Conservation (phyloP, 192 early-diverging fungal species). For the Neocallimastix lanati region DNA sequence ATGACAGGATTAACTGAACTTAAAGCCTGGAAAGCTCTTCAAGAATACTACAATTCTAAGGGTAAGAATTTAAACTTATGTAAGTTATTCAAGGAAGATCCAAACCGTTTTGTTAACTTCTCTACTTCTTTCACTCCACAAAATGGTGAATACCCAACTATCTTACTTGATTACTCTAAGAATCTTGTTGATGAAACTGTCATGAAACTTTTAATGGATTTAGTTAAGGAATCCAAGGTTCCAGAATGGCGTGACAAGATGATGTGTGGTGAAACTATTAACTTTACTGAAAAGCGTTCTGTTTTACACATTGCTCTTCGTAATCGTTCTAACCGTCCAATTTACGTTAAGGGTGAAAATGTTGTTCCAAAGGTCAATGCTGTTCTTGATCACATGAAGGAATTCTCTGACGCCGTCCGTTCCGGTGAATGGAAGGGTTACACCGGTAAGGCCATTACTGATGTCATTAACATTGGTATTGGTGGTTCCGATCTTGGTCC, state of each 20-base stretch:
- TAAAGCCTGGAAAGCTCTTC: constrained; percentile 66
- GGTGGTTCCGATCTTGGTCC: constrained; percentile 95
- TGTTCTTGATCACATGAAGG: constrained; percentile 84
- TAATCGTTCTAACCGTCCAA: constrained; percentile 63
- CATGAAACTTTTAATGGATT: constrained; percentile 53
- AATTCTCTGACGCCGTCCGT: constrained; percentile 64
- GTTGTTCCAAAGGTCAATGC: constrained; percentile 89
- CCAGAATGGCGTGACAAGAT: constrained; percentile 77
- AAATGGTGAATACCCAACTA: constrained; percentile 32
- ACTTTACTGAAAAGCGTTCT: constrained; percentile 73
- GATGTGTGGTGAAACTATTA: constrained; percentile 90
- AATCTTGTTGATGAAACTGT: constrained; percentile 75
- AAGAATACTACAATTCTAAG: constrained; percentile 61
- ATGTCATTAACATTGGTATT: constrained; percentile 96
- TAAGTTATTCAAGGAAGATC: constrained; percentile 59
- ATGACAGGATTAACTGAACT: constrained; percentile 29
- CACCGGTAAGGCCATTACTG: constrained; percentile 81
- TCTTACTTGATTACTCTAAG: constrained; percentile 93
- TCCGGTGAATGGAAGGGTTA: constrained; percentile 90
- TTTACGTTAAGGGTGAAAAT: constrained; percentile 71
- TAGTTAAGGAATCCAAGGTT: constrained; percentile 70
- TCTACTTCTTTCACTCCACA: constrained; percentile 43
- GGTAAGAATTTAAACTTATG: constrained; percentile 61
- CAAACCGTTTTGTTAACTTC: constrained; percentile 59
- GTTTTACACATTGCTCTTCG: constrained; percentile 91